These are phyloP conservation scores for Sungouiozyma intestinalis DNA, from an alignment of 805 yeast genomes.

Conservation along the genomic window DNA sequence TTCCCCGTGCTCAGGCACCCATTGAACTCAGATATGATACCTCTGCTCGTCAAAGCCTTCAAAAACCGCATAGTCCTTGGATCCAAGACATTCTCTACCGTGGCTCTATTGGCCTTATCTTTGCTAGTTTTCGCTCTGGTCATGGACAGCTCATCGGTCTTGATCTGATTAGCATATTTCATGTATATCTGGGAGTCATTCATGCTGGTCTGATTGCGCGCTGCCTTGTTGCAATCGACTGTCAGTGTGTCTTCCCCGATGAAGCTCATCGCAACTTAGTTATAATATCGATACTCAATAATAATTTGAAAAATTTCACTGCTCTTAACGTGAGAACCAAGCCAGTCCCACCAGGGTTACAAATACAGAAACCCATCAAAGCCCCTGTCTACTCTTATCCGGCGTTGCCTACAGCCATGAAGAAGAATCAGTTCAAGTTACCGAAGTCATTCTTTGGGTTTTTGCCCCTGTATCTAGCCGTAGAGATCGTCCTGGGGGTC, in stretches of 20 bases:
- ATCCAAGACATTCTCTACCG: constrained; percentile 93
- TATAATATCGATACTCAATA: not conserved
- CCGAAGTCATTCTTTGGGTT: constrained; percentile 50
- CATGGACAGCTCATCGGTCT: constrained; percentile 46
- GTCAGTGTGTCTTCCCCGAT: too few species aligned
- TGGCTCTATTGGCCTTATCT: constrained; percentile 89
- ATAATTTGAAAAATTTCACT: not conserved
- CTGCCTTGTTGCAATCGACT: too few species aligned
- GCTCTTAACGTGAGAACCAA: not conserved
- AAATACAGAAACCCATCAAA: not conserved
- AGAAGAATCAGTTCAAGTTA: constrained; percentile 8
- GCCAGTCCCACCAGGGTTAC: not conserved
- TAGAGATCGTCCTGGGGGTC: constrained; percentile 65
- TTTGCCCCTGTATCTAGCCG: constrained; percentile 78
- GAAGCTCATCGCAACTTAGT: too few species aligned
- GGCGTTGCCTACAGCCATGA: not conserved
- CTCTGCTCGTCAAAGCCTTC: constrained; percentile 71
- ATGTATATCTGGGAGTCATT: not conserved
- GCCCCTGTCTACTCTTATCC: too few species aligned
- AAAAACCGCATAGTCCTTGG: constrained; percentile 85
- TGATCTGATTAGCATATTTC: constrained; percentile 56
- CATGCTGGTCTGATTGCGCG: too few species aligned
- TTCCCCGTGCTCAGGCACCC: constrained; percentile 96
- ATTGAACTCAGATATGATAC: constrained; percentile 72
- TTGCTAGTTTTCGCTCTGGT: constrained; percentile 50